Conservation (phyloP, 805 yeast genomes). For the Schizosaccharomyces japonicus region DNA sequence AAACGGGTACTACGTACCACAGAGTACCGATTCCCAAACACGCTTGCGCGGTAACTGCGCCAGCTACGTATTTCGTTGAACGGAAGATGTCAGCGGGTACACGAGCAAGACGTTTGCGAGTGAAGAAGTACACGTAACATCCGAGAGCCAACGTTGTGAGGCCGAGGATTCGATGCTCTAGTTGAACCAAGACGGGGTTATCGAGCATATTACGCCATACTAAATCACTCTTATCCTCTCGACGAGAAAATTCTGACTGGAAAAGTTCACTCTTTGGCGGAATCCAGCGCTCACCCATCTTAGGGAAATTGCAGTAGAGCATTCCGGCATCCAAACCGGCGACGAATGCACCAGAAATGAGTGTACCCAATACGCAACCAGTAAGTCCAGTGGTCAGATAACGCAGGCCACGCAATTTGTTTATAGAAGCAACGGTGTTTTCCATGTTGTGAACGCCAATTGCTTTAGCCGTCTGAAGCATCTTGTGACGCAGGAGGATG, state of each 20-base stretch:
- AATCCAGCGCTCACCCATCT: slow-evolving; percentile 38
- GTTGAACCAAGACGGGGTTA: slow-evolving; percentile 87
- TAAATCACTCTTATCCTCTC: slow-evolving; percentile 42
- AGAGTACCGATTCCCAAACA: slow-evolving; percentile 69
- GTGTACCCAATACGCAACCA: slow-evolving; percentile 58
- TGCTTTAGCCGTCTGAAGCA: slow-evolving; percentile 17
- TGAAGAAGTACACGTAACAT: slow-evolving; percentile 12
- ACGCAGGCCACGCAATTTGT: slow-evolving; percentile 21
- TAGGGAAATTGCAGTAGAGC: slow-evolving; percentile 87
- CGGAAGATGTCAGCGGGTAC: slow-evolving; percentile 35
- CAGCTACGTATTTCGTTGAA: slow-evolving; percentile 48
- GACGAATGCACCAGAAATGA: slow-evolving; percentile 93
- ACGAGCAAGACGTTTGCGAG: slow-evolving; percentile 32
- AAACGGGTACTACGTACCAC: slow-evolving; percentile 70
- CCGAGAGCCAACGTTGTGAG: slow-evolving; percentile 54
- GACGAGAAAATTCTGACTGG: slow-evolving; percentile 47
- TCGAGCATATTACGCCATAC: slow-evolving; percentile 85
- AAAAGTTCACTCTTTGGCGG: slow-evolving; percentile 63
- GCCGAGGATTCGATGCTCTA: slow-evolving; percentile 72
- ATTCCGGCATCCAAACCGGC: slow-evolving; percentile 96
- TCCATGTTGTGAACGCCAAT: slow-evolving; percentile 33
- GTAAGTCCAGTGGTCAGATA: slow-evolving; percentile 32
- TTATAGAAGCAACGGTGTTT: slow-evolving; percentile 32
- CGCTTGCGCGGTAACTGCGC: slow-evolving; percentile 63
- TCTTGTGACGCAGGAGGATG: slow-evolving; percentile 38